These are phyloP conservation scores for Fusarium cicatricum DNA, from an alignment of 2,329 filamentous ascomycete genomes.

Conservation along the genomic window DNA sequence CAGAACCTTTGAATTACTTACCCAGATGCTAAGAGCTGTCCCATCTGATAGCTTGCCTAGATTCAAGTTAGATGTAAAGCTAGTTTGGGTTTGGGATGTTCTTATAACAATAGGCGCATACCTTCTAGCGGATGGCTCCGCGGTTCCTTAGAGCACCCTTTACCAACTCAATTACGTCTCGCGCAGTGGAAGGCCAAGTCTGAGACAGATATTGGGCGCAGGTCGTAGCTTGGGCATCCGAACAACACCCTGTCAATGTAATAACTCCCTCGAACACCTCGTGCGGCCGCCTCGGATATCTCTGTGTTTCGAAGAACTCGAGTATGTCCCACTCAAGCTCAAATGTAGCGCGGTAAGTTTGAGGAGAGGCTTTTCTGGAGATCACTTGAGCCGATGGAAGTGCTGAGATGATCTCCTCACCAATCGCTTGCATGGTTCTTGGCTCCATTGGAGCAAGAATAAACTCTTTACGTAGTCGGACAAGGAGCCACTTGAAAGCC, in stretches of 20 bases:
- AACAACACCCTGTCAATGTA: slow-evolving; percentile 2
- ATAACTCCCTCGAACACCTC: background rate
- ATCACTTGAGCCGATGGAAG: background rate
- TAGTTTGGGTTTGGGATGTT: too few relatives aligned
- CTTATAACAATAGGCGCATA: too few relatives aligned
- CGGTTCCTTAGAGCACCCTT: background rate
- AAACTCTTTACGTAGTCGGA: background rate
- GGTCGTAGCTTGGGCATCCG: slow-evolving; percentile 6
- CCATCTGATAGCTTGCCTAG: background rate
- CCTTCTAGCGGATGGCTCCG: too few relatives aligned
- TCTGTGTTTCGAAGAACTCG: slow-evolving; percentile 1
- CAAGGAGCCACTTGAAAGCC: slow-evolving; percentile 8
- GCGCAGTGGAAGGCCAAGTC: slow-evolving; percentile 9
- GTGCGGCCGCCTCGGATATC: background rate
- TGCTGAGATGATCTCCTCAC: background rate
- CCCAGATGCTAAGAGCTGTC: background rate
- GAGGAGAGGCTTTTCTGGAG: background rate
- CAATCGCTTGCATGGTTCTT: background rate
- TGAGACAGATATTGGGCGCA: slow-evolving; percentile 7
- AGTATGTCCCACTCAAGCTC: background rate
- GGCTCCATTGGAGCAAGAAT: slow-evolving; percentile 1
- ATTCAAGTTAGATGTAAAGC: too few relatives aligned
- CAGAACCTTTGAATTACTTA: background rate
- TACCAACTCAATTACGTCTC: background rate
- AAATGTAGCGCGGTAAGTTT: background rate